phyloP scores from a whole-genome alignment of 257 asterid species.

The Parsonsia alboflavescens region DNA sequence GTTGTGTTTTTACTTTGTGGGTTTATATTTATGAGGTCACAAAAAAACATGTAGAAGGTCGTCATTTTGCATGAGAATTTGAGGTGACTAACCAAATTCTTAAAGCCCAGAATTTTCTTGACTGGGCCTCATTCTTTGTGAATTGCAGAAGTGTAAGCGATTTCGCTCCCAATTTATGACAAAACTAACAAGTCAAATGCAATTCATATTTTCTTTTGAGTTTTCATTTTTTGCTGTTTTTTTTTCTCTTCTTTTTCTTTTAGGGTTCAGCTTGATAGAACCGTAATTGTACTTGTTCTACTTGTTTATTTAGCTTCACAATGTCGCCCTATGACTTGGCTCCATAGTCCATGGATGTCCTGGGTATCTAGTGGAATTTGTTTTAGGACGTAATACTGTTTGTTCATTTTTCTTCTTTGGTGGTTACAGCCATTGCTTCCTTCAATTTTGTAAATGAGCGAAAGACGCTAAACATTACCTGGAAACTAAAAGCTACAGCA shows the following conservation, averaged over 20 bases:
- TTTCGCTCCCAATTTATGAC: not conserved
- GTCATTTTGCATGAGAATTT: not conserved
- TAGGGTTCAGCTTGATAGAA: not conserved
- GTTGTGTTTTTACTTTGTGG: not conserved
- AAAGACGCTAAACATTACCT: not conserved
- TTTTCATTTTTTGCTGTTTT: not conserved
- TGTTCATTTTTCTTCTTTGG: not conserved
- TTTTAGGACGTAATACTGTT: not conserved
- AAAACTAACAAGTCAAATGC: not conserved
- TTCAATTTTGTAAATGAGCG: not conserved
- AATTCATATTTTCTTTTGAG: not conserved
- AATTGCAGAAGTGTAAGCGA: not conserved
- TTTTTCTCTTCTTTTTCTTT: too few relatives aligned
- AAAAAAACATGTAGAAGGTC: not conserved
- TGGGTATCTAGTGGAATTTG: not conserved
- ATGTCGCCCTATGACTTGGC: not conserved
- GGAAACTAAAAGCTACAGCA: not conserved
- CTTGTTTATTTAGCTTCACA: not conserved
- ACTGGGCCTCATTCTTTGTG: not conserved
- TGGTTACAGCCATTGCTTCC: not conserved
- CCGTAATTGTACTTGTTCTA: not conserved
- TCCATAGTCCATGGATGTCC: not conserved
- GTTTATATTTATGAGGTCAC: not conserved
- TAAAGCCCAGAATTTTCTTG: slow-evolving; percentile 1
- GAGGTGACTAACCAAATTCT: not conserved